These are phyloP conservation scores for Nicotiana otophora DNA, from an alignment of 257 asterid species.

Conservation along the genomic window DNA sequence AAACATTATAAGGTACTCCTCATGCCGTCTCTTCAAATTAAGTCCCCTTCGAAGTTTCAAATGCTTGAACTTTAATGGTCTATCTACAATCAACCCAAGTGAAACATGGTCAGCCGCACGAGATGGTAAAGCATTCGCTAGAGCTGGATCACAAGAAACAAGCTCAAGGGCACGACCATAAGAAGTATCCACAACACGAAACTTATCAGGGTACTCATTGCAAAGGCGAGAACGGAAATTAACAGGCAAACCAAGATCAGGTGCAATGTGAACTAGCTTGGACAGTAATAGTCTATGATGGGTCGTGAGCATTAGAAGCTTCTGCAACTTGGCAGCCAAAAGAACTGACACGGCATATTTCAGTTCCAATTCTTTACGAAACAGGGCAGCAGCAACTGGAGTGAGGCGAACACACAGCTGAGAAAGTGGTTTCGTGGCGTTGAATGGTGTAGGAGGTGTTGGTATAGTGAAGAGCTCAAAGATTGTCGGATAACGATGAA, in stretches of 20 bases:
- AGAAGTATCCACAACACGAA: slow-evolving; percentile 73
- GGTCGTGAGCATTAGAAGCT: slow-evolving; percentile 84
- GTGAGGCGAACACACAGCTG: slow-evolving; percentile 91
- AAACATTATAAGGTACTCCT: slow-evolving; percentile 61
- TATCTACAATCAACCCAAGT: slow-evolving; percentile 67
- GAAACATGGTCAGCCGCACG: slow-evolving; percentile 31
- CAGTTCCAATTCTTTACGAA: slow-evolving; percentile 44
- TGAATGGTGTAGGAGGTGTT: slow-evolving; percentile 48
- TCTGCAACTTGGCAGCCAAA: slow-evolving; percentile 68
- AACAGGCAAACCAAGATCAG: slow-evolving; percentile 80
- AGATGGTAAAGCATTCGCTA: slow-evolving; percentile 45
- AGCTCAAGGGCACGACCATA: slow-evolving; percentile 94
- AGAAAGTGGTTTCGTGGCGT: slow-evolving; percentile 56
- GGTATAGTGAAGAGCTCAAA: slow-evolving; percentile 77
- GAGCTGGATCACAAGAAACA: slow-evolving; percentile 54
- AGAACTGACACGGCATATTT: slow-evolving; percentile 43
- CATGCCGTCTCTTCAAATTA: slow-evolving; percentile 67
- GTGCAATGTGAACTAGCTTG: slow-evolving; percentile 74
- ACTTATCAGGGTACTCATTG: slow-evolving; percentile 71
- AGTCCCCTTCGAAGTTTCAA: slow-evolving; percentile 70
- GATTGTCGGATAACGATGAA: slow-evolving; percentile 76
- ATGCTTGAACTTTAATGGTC: slow-evolving; percentile 83
- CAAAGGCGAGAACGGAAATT: slow-evolving; percentile 77
- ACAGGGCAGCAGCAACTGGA: slow-evolving; percentile 68
- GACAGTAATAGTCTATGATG: slow-evolving; percentile 65